Base-by-base conservation (phyloP, 805 yeast genomes). In the Kluyveromyces lactis region DNA sequence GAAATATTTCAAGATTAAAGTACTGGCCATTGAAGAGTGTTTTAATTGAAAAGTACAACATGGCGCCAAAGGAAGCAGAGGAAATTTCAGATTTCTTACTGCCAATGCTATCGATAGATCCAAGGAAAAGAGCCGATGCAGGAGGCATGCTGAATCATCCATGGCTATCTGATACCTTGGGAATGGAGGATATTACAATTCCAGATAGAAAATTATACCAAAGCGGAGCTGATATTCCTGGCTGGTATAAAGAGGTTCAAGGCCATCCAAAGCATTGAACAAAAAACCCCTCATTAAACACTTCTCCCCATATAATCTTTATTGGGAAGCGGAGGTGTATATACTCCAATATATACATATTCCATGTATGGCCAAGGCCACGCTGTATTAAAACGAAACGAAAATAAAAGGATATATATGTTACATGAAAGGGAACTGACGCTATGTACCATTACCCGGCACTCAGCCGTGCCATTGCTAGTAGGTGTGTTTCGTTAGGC, bases 131-230 rank as follows among this genome's bases (percentile, higher is more conserved):
- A 48, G 90, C 90, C 11, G 98, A 92, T 64, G 97, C 97, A 1
- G 98, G 97, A 15, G 96, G 96, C 3, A 73, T 87, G 78, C 77
- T 85, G 2, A 82, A 86, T 53, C 95, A 87, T 58, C 79, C 81
- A 10, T 87, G 96, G 96, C 55, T 76, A 19, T 58, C 60, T 5
- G 95, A 85, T 55, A 86, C 90, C 0, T 60, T 75, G 26, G 94
- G 94, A 0, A 69, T 82, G 56, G 92, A 83, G 42, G 70, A 78
- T 49, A 75, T 83, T 11, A 66, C 62, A 3, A 64, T 83, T 4
- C 33, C 45, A 3, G 96, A 85, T 53, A 69, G 96, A 49, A 79
- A 79, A 23, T 72, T 80, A 5, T 86, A 86, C 23, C 81, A 84
- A 0, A 63, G 77, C n/a, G 97, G 97, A 24, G 79, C 75, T 38